These are phyloP conservation scores for Penicillium lagena DNA, from an alignment of 495 filamentous ascomycete genomes.

Conservation along the genomic window DNA sequence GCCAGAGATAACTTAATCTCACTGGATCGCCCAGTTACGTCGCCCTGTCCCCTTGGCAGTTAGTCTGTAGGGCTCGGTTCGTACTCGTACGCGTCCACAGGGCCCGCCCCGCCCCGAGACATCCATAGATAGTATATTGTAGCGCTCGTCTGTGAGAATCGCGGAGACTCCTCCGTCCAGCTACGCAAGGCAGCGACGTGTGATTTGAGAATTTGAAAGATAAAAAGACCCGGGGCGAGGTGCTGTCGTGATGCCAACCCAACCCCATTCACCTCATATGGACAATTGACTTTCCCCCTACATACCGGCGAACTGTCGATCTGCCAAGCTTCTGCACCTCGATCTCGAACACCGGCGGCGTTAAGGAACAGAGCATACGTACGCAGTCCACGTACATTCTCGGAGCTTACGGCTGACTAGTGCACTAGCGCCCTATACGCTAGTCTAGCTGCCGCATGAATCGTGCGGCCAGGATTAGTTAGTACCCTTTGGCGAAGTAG, in stretches of 20 bases:
- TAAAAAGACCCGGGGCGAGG: neutral
- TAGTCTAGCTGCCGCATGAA: neutral
- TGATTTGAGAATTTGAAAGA: neutral
- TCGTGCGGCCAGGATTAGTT: neutral
- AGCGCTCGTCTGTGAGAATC: neutral
- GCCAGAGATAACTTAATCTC: neutral
- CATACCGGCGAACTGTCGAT: neutral
- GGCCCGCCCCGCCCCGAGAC: constrained; percentile 17
- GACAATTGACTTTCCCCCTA: neutral
- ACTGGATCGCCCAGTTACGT: neutral
- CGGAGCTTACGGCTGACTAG: constrained; percentile 4
- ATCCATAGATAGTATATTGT: neutral
- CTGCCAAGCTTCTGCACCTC: neutral
- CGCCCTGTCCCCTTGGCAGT: neutral
- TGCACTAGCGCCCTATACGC: constrained; percentile 1
- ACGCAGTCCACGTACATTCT: constrained; percentile 22
- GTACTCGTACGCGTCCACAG: constrained; percentile 22
- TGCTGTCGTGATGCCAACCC: neutral
- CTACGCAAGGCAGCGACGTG: constrained; percentile 17
- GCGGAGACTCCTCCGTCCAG: constrained; percentile 10
- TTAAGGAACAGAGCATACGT: constrained; percentile 15
- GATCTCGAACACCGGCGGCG: neutral
- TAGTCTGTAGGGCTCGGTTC: constrained; percentile 1
- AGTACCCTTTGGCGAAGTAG: no score
- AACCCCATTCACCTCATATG: neutral